Evolutionary conservation across 2,329 filamentous ascomycete genomes (phyloP), one percentile per base, ranked within the genome.

Genomic region (Talaromyces sp.): DNA sequence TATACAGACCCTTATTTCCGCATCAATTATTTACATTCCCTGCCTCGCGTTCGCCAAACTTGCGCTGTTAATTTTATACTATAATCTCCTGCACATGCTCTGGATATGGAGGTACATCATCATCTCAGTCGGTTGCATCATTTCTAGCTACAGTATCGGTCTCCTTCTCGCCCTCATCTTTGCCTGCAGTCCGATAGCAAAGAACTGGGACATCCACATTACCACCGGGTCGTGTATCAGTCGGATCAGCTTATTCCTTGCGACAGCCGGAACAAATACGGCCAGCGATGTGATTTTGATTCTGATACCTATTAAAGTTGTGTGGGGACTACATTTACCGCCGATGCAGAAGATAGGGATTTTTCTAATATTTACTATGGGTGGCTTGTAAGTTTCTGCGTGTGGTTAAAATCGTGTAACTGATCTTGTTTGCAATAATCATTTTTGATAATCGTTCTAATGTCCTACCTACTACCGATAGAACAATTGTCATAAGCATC

Each of bases 401-500:
- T n/a, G 15, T n/a, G 15, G 36, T n/a, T 36, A 1, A 39, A 39
- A n/a, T 8, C 15, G n/a, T n/a, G 2, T 15, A 6, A 5, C 13
- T 36, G 13, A 1, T 33, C 9, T 13, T 33, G 9, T 13, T 36
- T 15, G 33, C 13, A 36, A 36, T 3, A 36, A 36, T 3, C 13
- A 36, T 15, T 36, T 2, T 39, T 17, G 36, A 8, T n/a, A n/a
- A 39, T 8, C 15, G 15, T 39, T n/a, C 6, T 39, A 39, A 39
- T 39, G 10, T 7, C 25, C 32, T 53, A 8, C 25, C 32, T 53
- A 8, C 3, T 5, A 27, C 47, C 55, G 8, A 3, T 10, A 68
- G 68, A 39, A 69, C 67, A 2, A 66, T 65, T 9, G 57, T 68
- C 8, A 68, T 64, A 2, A 70, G 66, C 13, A 66, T 70, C 25